Percentiles rank a stretch among this genome's conserved stretches.
Conservation (phyloP, 2,329 filamentous ascomycete genomes). For the Colletotrichum godetiae region DNA sequence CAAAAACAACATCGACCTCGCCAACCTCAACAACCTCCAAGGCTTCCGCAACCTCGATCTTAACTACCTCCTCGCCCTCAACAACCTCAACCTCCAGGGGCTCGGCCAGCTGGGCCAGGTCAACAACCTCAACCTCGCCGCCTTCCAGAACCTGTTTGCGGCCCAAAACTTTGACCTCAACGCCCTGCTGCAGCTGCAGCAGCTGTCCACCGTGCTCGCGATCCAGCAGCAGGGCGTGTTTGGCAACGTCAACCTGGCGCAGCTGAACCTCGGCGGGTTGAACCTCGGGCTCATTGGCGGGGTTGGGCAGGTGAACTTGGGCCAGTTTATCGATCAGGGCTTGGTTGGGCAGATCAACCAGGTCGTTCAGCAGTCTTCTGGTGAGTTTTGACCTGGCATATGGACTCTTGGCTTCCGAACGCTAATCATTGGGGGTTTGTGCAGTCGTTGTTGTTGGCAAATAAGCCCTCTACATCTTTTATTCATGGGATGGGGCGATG, state of each 20-base stretch:
- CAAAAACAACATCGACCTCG: slow-evolving; percentile 51
- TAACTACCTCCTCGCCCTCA: slow-evolving; percentile 59
- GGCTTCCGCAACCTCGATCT: slow-evolving; percentile 53
- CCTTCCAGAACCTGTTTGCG: slow-evolving; percentile 55
- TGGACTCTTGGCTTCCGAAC: neutral
- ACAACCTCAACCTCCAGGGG: slow-evolving; percentile 56
- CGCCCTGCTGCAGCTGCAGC: slow-evolving; percentile 52
- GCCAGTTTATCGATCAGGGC: slow-evolving; percentile 43
- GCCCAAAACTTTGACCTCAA: slow-evolving; percentile 53
- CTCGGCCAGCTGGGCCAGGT: slow-evolving; percentile 49
- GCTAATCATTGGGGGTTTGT: neutral
- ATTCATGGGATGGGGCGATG: neutral
- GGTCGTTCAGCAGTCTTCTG: slow-evolving; percentile 40
- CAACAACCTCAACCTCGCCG: slow-evolving; percentile 53
- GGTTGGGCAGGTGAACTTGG: slow-evolving; percentile 43
- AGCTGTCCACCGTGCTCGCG: slow-evolving; percentile 52
- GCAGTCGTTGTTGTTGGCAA: slow-evolving; percentile 15
- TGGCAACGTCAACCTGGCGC: slow-evolving; percentile 43
- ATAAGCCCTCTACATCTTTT: neutral
- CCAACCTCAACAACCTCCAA: slow-evolving; percentile 53
- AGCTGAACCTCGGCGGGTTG: slow-evolving; percentile 41
- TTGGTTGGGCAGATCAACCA: slow-evolving; percentile 43
- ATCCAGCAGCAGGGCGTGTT: slow-evolving; percentile 46
- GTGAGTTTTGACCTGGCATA: neutral
- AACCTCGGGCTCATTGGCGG: slow-evolving; percentile 45